Percentiles rank a stretch among this genome's conserved stretches.
These are phyloP conservation scores for Chaetomiaceae sp. DNA, from an alignment of 2,329 filamentous ascomycete genomes.

Conservation along the genomic window DNA sequence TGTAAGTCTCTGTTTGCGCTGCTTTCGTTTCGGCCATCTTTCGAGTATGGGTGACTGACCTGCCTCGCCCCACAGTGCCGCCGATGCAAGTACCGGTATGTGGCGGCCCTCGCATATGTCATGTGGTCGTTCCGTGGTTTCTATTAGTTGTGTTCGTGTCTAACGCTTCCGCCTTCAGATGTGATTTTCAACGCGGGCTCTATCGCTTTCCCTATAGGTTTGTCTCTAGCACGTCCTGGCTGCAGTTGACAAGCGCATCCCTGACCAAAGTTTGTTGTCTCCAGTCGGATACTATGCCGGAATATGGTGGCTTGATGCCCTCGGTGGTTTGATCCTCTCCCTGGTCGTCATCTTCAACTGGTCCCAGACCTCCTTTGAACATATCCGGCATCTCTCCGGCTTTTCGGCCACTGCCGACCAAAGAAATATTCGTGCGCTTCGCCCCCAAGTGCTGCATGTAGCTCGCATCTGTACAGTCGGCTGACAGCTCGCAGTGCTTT, in stretches of 20 bases:
- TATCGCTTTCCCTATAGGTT: slow-evolving; percentile 74
- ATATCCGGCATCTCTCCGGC: slow-evolving; percentile 75
- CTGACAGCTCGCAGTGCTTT: slow-evolving; percentile 50
- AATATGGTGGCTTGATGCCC: slow-evolving; percentile 78
- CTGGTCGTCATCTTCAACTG: slow-evolving; percentile 74
- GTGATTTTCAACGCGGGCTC: slow-evolving; percentile 88
- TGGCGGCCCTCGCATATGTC: too few species aligned
- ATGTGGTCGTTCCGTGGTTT: not conserved
- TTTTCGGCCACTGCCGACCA: slow-evolving; percentile 74
- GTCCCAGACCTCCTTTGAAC: slow-evolving; percentile 64
- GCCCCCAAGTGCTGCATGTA: not conserved
- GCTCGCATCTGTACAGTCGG: not conserved
- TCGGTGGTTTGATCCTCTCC: slow-evolving; percentile 73
- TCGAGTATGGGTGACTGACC: not conserved
- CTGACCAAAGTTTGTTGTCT: slow-evolving; percentile 3
- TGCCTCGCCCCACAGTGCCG: slow-evolving; percentile 23
- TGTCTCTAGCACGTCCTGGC: slow-evolving; percentile 21
- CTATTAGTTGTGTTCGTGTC: not conserved
- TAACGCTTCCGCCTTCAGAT: slow-evolving; percentile 33
- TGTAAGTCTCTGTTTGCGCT: slow-evolving; percentile 39
- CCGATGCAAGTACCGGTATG: slow-evolving; percentile 28
- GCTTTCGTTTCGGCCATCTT: not conserved
- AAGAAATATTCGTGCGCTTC: slow-evolving; percentile 57
- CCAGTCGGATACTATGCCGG: slow-evolving; percentile 64
- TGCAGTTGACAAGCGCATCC: too few species aligned